Percentiles rank a stretch among this genome's conserved stretches.
phyloP scores from a whole-genome alignment of 2,329 filamentous ascomycete genomes.

The Trichophaea hybrida region DNA sequence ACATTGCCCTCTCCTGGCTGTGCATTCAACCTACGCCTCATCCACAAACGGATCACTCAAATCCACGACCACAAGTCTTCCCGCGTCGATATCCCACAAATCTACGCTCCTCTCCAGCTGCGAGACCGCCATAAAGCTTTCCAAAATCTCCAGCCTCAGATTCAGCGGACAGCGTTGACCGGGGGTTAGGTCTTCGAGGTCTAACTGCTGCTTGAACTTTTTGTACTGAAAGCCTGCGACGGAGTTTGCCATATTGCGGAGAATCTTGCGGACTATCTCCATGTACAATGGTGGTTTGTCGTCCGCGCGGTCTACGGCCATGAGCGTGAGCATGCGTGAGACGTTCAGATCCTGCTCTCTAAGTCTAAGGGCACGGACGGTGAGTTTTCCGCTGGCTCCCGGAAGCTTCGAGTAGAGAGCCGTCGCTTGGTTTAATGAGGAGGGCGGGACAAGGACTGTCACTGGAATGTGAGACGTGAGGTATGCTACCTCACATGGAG shows the following conservation, averaged over 20 bases:
- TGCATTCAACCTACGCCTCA: constrained; percentile 31
- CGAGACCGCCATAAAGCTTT: constrained; percentile 43
- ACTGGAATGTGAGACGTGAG: constrained; percentile 37
- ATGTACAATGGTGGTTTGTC: constrained; percentile 42
- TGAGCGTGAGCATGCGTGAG: constrained; percentile 41
- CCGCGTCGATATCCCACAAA: constrained; percentile 26
- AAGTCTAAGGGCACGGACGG: constrained; percentile 37
- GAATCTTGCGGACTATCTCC: constrained; percentile 41
- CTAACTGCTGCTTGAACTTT: constrained; percentile 34
- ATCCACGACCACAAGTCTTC: constrained; percentile 52
- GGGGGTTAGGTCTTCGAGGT: constrained; percentile 32
- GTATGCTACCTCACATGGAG: constrained; percentile 38
- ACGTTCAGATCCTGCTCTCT: constrained; percentile 38
- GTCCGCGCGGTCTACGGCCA: constrained; percentile 35
- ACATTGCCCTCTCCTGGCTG: neutral
- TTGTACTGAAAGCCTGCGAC: constrained; percentile 37
- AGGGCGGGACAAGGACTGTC: constrained; percentile 39
- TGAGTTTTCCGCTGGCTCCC: constrained; percentile 25
- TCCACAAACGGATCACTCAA: constrained; percentile 59
- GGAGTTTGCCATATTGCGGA: constrained; percentile 43
- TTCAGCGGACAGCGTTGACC: constrained; percentile 43
- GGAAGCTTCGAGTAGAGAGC: constrained; percentile 10
- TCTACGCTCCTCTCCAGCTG: constrained; percentile 13
- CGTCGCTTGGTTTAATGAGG: constrained; percentile 35
- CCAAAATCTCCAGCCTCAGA: constrained; percentile 47